A percentile compares a stretch with the other conserved stretches of the same genome.
These are phyloP conservation scores for Urtica urens DNA, from an alignment of 306 rosid genomes.

Conservation along the genomic window DNA sequence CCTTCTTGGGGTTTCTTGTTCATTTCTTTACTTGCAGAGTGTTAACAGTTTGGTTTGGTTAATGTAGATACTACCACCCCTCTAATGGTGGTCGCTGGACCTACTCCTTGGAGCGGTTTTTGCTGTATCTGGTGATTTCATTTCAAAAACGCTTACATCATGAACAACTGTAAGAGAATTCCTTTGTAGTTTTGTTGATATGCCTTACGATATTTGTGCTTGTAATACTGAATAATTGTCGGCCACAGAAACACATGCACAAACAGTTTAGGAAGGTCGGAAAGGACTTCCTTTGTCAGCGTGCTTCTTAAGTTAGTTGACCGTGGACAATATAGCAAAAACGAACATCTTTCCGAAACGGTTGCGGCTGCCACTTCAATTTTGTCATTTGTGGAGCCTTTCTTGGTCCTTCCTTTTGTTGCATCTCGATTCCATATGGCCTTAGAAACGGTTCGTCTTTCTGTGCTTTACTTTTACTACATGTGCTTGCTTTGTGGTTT, in stretches of 20 bases:
- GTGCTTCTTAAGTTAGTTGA: constrained; percentile 79
- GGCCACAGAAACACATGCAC: constrained; percentile 39
- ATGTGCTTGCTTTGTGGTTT: constrained; percentile 16
- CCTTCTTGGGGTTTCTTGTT: constrained; percentile 8
- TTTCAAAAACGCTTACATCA: constrained; percentile 81
- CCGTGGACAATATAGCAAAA: constrained; percentile 99
- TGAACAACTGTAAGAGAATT: constrained; percentile 64
- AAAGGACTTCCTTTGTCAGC: constrained; percentile 70
- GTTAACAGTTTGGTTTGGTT: constrained; percentile 12
- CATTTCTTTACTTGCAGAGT: constrained; percentile 4
- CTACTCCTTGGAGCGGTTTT: constrained; percentile 67
- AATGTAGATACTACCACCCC: constrained; percentile 86
- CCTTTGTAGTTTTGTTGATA: constrained; percentile 14
- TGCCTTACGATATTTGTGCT: constrained; percentile 16
- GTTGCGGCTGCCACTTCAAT: constrained; percentile 94
- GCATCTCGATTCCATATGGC: constrained; percentile 98
- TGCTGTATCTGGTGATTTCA: constrained; percentile 71
- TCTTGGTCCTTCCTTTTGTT: constrained; percentile 89
- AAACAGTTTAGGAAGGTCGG: constrained; percentile 57
- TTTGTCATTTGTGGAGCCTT: constrained; percentile 87
- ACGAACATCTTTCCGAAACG: constrained; percentile 86
- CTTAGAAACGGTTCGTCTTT: constrained; percentile 99
- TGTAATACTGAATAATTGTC: constrained; percentile 32
- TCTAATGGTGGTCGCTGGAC: constrained; percentile 99
- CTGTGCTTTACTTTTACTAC: too few species aligned